Evolutionary conservation across 2,329 filamentous ascomycete species (phyloP).

Genomic region (Cladosporium sp.): DNA sequence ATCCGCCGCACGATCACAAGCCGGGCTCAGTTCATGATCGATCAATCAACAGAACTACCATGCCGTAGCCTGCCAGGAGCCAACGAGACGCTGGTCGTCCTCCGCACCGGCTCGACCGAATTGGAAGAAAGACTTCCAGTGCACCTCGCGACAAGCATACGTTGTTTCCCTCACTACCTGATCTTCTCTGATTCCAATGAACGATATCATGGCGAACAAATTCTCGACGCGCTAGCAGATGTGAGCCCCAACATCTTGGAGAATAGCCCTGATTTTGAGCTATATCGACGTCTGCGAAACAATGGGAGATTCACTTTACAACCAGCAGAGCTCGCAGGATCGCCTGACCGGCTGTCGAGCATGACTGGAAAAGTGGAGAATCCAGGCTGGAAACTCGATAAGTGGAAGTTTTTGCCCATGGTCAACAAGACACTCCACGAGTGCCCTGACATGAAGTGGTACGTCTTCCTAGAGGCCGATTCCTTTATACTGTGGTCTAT

Average conservation of each 20-base stretch:
- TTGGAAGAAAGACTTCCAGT: slow-evolving; percentile 51
- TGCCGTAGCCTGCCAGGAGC: slow-evolving; percentile 28
- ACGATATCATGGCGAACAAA: slow-evolving; percentile 41
- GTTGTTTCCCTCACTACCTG: slow-evolving; percentile 52
- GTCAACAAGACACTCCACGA: slow-evolving; percentile 33
- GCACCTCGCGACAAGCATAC: slow-evolving; percentile 53
- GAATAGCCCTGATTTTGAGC: slow-evolving; percentile 31
- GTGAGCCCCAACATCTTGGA: slow-evolving; percentile 27
- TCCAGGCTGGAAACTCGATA: slow-evolving; percentile 31
- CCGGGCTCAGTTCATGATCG: background rate
- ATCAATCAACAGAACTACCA: background rate
- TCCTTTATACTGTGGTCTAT: slow-evolving; percentile 55
- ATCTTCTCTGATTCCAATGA: slow-evolving; percentile 58
- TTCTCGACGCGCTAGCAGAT: slow-evolving; percentile 33
- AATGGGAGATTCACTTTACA: slow-evolving; percentile 29
- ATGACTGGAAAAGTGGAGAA: slow-evolving; percentile 2
- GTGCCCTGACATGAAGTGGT: slow-evolving; percentile 52
- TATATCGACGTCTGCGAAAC: slow-evolving; percentile 34
- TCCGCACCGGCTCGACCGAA: slow-evolving; percentile 59
- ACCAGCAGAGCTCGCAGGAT: slow-evolving; percentile 18
- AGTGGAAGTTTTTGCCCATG: slow-evolving; percentile 38
- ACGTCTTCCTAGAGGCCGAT: slow-evolving; percentile 57
- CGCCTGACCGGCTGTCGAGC: background rate
- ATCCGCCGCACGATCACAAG: background rate
- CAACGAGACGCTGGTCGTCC: slow-evolving; percentile 52